Evolutionary conservation across 2,329 filamentous ascomycete genomes (phyloP), one percentile per base, ranked within the genome.

Genomic region (Setomelanomma holmii): DNA sequence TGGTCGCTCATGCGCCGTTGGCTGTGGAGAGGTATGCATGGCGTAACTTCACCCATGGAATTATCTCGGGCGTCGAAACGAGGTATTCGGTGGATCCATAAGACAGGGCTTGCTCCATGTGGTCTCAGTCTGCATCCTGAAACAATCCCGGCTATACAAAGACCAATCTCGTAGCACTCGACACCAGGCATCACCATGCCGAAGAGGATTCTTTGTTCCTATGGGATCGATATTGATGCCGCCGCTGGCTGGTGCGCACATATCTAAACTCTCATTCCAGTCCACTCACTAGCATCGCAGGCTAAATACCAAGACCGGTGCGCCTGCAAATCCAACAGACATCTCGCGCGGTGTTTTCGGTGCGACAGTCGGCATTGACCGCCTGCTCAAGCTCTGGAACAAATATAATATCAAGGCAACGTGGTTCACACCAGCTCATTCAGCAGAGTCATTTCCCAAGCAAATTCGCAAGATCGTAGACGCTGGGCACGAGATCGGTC

Each of bases 401-500:
- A 76, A 75, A 35, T 74, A 78, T 60, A 60, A 70, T 41, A 79
- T 79, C 61, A 74, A 73, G 50, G 60, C 74, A 7, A 78, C 75
- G 1, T 78, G 75, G 71, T 78, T 77, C 60, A 60, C 71, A 49
- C 77, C 76, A 11, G 76, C 69, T 3, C 76, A 79, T 55, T 67
- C 78, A 2, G 61, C 82, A 5, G 79, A 81, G 48, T 78, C 76
- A 0, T 79, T 83, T 62, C 82, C 79, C 0, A 71, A 74, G 20
- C 79, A 79, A 63, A 71, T 82, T 45, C 78, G 75, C 24, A 78
- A 76, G 64, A 70, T 79, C 27, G 58, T 74, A 5, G 75, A 78
- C 49, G 67, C 66, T 4, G 76, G 76, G 1, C 77, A 79, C 50
- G 76, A 78, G 46, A 70, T 79, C 8, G 76, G 72, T 2, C 61